These are phyloP conservation scores for Paramecium biaurelia DNA, from an alignment of 73 alveolate genomes.

Conservation along the genomic window DNA sequence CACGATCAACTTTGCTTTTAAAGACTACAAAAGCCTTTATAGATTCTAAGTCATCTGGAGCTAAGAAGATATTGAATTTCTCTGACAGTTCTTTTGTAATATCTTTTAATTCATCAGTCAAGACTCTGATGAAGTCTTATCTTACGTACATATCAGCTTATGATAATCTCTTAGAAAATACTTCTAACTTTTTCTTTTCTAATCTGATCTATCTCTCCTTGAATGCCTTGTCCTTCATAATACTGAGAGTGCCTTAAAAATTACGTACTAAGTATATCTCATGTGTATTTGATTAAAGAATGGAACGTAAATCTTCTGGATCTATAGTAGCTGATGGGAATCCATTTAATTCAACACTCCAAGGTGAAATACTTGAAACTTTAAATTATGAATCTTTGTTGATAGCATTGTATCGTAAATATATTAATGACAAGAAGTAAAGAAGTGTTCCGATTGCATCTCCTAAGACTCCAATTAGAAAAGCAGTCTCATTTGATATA, in stretches of 20 bases:
- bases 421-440: neutral
- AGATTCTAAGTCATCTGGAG: conserved; percentile 52
- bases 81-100: neutral
- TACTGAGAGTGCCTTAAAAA: conserved; percentile 21
- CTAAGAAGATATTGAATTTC: conserved; percentile 32
- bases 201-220: conserved; percentile 29
- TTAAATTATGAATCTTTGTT: neutral
- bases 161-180: neutral
- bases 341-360: conserved; percentile 48
- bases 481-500: neutral
- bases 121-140: conserved; percentile 10
- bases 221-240: conserved; percentile 33
- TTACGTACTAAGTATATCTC: conserved; percentile 37
- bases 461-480: neutral
- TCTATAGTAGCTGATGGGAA: conserved; percentile 47
- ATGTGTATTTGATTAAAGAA: neutral
- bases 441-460: neutral
- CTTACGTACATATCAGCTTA: conserved; percentile 35
- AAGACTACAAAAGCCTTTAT: conserved; percentile 6
- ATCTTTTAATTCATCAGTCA: neutral
- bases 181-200: conserved; percentile 26
- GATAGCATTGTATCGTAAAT: conserved; percentile 9
- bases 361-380: neutral
- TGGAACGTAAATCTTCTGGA: conserved; percentile 32
- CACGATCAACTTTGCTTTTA: conserved; percentile 16